A percentile compares a stretch with the other conserved stretches of the same genome.
phyloP scores from a whole-genome alignment of 768 basidiomycete genomes.

The Xerocomus potaroensis region DNA sequence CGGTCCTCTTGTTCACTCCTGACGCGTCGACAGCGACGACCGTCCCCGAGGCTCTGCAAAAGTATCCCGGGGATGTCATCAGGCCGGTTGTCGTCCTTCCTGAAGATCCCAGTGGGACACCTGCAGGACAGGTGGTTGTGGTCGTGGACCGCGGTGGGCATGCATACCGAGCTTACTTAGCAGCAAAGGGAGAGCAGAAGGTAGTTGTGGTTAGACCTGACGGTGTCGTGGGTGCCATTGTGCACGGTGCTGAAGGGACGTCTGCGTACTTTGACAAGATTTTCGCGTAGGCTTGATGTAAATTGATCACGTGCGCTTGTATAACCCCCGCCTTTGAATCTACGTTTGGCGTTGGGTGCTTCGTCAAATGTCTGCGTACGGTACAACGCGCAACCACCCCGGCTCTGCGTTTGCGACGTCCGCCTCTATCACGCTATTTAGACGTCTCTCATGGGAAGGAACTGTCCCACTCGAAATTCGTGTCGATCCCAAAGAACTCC shows the following conservation, averaged over 20 bases:
- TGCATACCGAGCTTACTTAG: conserved; percentile 38
- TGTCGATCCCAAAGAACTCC: conserved; percentile 84
- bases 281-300: conserved; percentile 1
- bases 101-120: neutral
- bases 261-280: conserved; percentile 16
- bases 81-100: conserved; percentile 14
- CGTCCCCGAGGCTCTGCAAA: conserved; percentile 7
- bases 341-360: neutral
- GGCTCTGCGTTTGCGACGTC: conserved; percentile 47
- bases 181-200: conserved; percentile 25
- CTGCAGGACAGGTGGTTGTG: conserved; percentile 23
- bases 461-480: conserved; percentile 87
- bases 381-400: conserved; percentile 45
- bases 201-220: conserved; percentile 43
- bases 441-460: conserved; percentile 87
- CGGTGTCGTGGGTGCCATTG: conserved; percentile 37
- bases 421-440: conserved; percentile 76
- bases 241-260: conserved; percentile 16
- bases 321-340: neutral
- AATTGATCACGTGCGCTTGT: conserved; percentile 11
- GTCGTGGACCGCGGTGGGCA: conserved; percentile 36
- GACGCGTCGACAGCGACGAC: conserved; percentile 1
- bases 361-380: conserved; percentile 47
- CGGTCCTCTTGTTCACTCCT: conserved; percentile 27
- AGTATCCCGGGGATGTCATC: conserved; percentile 4